Conservation (phyloP, 1,284 basidiomycete genomes). For the Puccinia novopanici region DNA sequence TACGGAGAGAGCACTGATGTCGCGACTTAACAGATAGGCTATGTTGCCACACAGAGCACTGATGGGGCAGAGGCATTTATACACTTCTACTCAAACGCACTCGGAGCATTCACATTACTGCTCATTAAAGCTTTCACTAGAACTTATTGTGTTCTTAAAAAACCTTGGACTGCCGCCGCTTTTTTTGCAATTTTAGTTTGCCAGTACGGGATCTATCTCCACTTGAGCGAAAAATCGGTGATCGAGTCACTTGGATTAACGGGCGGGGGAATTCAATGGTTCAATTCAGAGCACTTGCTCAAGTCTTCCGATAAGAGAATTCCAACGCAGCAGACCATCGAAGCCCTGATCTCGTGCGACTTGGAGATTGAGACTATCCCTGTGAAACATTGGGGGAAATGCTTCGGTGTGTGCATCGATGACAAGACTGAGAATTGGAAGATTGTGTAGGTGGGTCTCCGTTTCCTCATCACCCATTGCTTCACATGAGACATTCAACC, state of each 20-base stretch:
- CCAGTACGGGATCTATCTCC: conserved; percentile 49
- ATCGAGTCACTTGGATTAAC: conserved; percentile 39
- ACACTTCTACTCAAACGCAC: too few relatives aligned
- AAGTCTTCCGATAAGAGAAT: conserved; percentile 12
- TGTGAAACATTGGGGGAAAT: conserved; percentile 47
- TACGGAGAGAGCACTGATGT: too few relatives aligned
- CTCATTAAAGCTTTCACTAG: too few relatives aligned
- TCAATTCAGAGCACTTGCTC: conserved; percentile 36
- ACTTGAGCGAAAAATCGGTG: conserved; percentile 31
- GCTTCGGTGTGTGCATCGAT: conserved; percentile 32
- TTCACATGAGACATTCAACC: background rate
- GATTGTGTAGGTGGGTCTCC: conserved; percentile 46
- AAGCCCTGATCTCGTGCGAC: conserved; percentile 9
- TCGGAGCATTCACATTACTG: too few relatives aligned
- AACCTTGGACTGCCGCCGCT: too few relatives aligned
- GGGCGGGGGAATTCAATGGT: conserved; percentile 8
- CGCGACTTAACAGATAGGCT: too few relatives aligned
- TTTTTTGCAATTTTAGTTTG: too few relatives aligned
- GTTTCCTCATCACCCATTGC: background rate
- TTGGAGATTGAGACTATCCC: conserved; percentile 37
- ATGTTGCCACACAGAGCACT: too few relatives aligned
- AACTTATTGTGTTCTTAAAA: too few relatives aligned
- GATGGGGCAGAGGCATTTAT: too few relatives aligned
- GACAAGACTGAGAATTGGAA: conserved; percentile 36
- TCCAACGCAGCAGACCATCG: background rate